Base-by-base conservation (phyloP, 2,329 filamentous ascomycete genomes). In the Diaporthe sp. region DNA sequence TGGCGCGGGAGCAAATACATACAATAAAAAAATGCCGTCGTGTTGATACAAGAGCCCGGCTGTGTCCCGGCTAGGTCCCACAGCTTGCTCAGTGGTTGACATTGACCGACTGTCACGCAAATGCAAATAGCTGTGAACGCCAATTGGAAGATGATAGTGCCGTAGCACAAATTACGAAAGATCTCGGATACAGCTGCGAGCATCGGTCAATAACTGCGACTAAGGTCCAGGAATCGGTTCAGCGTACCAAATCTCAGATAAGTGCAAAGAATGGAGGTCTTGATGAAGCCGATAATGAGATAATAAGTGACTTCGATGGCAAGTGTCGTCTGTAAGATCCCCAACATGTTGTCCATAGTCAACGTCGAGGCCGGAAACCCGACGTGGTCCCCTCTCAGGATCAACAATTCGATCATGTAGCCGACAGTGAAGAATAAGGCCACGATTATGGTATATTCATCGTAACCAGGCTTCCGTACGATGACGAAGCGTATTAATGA, bases 191-290 rank as follows among this genome's bases (percentile, higher is more conserved):
- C 75, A 28, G 78, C 78, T 80, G 45, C 0, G 74, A 73, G 17
- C 58, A 13, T 0, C 12, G 2, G 58, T 76, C 9, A 74, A 70
- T 38, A 22, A 17, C 25, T n/a, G 45, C 17, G 17, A 13, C 22
- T 1, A 38, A 3, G 33, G 7, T 33, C 10, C 9, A 10, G 3
- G 9, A n/a, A 6, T 7, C 52, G 22, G 2, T 47, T 55, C 33
- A 71, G 40, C 80, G 47, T 81, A 85, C 84, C 82, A 58, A 88
- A 86, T 38, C 86, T 82, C 17, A 87, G 81, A 66, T 87, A 88
- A 73, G 86, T 86, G 74, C 82, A 82, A 1, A 87, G 79, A 40
- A 88, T 86, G 0, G 85, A 87, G 0, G 82, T 79, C 76, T 88
- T 88, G 67, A 87, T 82, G 25, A 80, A 79, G 19, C 80, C 81